phyloP scores from a whole-genome alignment of 257 asterid genomes.

The Fraxinus anomala region DNA sequence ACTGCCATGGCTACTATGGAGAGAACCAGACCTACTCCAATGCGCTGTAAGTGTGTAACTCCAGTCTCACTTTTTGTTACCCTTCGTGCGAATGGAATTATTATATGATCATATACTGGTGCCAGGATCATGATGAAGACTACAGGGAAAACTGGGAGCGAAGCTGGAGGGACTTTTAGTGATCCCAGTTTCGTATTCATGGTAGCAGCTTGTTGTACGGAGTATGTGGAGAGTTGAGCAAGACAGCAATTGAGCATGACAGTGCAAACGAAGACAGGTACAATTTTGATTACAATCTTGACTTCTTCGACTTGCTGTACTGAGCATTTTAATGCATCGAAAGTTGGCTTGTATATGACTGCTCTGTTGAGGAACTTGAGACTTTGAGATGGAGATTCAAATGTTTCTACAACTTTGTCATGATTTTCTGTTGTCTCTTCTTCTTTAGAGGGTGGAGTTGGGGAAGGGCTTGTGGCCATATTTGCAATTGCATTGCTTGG shows the following conservation, averaged over 20 bases:
- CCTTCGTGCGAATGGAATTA: conserved; percentile 67
- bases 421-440: conserved; percentile 19
- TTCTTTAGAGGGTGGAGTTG: conserved; percentile 25
- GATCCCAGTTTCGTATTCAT: conserved; percentile 78
- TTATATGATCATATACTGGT: conserved; percentile 69
- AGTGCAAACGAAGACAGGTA: conserved; percentile 87
- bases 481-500: conserved; percentile 54
- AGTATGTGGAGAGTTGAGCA: conserved; percentile 90
- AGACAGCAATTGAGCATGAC: conserved; percentile 84
- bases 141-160: conserved; percentile 89
- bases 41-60: conserved; percentile 73
- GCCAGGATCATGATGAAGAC: conserved; percentile 78
- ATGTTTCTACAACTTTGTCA: neutral
- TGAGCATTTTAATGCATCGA: conserved; percentile 42
- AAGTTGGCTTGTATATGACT: conserved; percentile 37
- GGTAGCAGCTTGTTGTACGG: conserved; percentile 93
- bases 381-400: conserved; percentile 47
- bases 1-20: conserved; percentile 70
- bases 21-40: conserved; percentile 70
- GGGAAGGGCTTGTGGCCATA: conserved; percentile 53
- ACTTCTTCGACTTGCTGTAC: conserved; percentile 78
- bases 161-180: conserved; percentile 80
- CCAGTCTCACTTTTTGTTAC: conserved; percentile 69
- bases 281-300: conserved; percentile 64
- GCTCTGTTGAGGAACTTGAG: conserved; percentile 59